phyloP scores from a whole-genome alignment of 306 rosid species.

The Vigna unguiculata region DNA sequence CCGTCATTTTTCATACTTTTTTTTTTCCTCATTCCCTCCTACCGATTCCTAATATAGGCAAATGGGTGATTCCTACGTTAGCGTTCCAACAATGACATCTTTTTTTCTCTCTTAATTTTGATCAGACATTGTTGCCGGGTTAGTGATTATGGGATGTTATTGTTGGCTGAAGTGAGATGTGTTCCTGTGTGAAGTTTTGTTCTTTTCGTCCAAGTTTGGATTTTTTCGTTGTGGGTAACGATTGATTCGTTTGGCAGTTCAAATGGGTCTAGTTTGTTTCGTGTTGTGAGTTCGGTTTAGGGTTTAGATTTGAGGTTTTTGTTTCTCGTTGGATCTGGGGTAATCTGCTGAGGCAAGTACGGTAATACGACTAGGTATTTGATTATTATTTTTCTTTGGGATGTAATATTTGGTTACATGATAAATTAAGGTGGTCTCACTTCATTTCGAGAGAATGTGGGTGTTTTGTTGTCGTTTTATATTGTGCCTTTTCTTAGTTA shows the following conservation, averaged over 20 bases:
- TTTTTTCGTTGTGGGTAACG: slow-evolving; percentile 23
- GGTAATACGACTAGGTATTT: slow-evolving; percentile 15
- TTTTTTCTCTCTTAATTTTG: not conserved
- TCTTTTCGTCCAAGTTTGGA: not conserved
- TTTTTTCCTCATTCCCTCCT: not conserved
- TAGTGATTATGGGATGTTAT: not conserved
- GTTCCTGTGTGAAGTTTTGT: slow-evolving; percentile 1
- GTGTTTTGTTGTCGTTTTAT: slow-evolving; percentile 24
- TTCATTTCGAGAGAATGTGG: slow-evolving; percentile 18
- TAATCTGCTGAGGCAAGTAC: slow-evolving; percentile 32
- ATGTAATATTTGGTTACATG: slow-evolving; percentile 1
- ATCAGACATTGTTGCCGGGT: slow-evolving; percentile 45
- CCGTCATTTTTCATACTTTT: slow-evolving; percentile 10
- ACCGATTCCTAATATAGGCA: slow-evolving; percentile 16
- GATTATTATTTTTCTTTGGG: slow-evolving; percentile 9
- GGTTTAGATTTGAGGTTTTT: slow-evolving; percentile 58
- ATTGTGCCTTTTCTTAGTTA: not conserved
- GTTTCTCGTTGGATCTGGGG: slow-evolving; percentile 41
- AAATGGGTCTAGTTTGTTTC: slow-evolving; percentile 40
- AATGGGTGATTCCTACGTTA: slow-evolving; percentile 34
- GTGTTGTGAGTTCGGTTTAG: slow-evolving; percentile 44
- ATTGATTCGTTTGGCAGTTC: slow-evolving; percentile 33
- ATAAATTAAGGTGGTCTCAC: slow-evolving; percentile 30
- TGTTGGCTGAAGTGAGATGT: not conserved
- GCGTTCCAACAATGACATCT: not conserved